A percentile compares a stretch with the other conserved stretches of the same genome.
Evolutionary conservation across 176 grass and related monocot species (phyloP).

Genomic region (Oryza nivara): DNA sequence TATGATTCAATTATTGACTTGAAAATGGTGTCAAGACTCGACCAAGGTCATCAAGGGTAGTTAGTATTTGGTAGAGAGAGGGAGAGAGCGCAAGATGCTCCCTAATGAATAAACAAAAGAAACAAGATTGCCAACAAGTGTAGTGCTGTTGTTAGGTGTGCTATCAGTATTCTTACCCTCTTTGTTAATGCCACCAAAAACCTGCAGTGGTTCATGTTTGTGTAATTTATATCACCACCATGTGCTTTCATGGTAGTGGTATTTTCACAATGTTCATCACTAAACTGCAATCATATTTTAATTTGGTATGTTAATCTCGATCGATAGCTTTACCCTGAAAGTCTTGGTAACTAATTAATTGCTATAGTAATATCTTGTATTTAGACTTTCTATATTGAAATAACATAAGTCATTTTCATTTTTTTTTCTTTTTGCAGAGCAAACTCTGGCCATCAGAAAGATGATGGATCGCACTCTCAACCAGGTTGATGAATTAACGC

Average conservation of each 20-base stretch:
- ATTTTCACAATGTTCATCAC: not conserved
- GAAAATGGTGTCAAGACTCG: conserved; percentile 8
- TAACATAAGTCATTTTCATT: not conserved
- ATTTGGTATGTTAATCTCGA: not conserved
- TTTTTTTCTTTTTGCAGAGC: not conserved
- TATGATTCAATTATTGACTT: not conserved
- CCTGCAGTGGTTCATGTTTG: not conserved
- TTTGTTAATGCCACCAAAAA: conserved; percentile 27
- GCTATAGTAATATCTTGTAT: not conserved
- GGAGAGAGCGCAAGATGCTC: not conserved
- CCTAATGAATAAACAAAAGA: conserved; percentile 17
- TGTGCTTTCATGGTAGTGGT: not conserved
- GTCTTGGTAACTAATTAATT: not conserved
- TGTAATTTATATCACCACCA: conserved; percentile 5
- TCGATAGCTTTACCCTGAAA: not conserved
- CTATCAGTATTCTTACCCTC: conserved; percentile 3
- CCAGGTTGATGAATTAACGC: conserved; percentile 29
- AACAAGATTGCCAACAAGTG: not conserved
- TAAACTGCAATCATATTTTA: not conserved
- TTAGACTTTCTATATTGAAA: not conserved
- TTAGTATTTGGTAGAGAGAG: conserved; percentile 30
- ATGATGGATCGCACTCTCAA: not conserved
- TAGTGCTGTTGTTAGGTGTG: conserved; percentile 22
- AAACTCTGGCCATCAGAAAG: not conserved
- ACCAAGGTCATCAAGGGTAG: conserved; percentile 13